Percentiles rank a stretch among this genome's conserved stretches.
Evolutionary conservation across 495 filamentous ascomycete species (phyloP).

Genomic region (Penicillium psychrofluorescens): DNA sequence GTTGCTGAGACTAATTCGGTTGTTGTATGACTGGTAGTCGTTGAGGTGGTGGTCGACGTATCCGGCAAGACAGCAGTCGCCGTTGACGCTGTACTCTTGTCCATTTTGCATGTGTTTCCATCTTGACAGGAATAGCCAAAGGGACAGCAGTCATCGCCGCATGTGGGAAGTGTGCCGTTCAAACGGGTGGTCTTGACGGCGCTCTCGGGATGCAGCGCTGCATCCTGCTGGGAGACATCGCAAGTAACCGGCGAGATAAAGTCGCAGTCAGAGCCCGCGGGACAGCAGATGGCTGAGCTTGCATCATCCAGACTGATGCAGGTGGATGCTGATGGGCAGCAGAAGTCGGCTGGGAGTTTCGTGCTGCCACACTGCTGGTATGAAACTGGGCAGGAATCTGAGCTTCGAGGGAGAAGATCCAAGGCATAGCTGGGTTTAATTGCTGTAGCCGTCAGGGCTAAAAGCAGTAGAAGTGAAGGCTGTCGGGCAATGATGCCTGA

Average conservation of each 20-base stretch:
- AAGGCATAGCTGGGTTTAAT: conserved; percentile 24
- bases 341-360: conserved; percentile 63
- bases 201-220: conserved; percentile 49
- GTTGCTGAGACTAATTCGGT: too few relatives aligned
- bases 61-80: conserved; percentile 17
- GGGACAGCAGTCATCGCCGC: conserved; percentile 62
- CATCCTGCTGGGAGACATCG: conserved; percentile 59
- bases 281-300: conserved; percentile 75
- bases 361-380: conserved; percentile 44
- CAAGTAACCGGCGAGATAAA: conserved; percentile 66
- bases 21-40: conserved; percentile 3
- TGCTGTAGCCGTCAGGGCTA: conserved; percentile 12
- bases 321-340: conserved; percentile 55
- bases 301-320: conserved; percentile 60
- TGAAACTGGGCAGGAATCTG: conserved; percentile 36
- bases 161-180: conserved; percentile 44
- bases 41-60: conserved; percentile 17
- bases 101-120: conserved; percentile 29
- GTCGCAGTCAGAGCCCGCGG: conserved; percentile 50
- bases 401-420: conserved; percentile 24
- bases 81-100: conserved; percentile 29
- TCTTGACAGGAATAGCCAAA: conserved; percentile 66
- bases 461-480: conserved; percentile 16
- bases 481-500: conserved; percentile 1
- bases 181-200: conserved; percentile 65